Conservation (phyloP, 179 eudicot genomes). For the Beta macrorhiza region DNA sequence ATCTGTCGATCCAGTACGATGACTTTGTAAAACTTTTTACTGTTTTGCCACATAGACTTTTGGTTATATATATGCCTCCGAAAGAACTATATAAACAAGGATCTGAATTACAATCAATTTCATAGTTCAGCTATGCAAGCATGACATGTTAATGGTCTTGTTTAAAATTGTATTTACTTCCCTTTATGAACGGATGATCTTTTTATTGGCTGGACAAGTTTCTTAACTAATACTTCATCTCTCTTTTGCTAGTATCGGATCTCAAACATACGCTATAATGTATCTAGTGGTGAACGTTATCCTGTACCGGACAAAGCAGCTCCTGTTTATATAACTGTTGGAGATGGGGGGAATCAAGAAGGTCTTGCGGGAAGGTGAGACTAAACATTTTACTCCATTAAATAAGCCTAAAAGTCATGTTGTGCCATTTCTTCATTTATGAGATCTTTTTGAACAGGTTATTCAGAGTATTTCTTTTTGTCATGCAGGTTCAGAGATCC, state of each 20-base stretch:
- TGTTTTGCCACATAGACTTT: neutral
- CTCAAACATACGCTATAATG: conserved; percentile 67
- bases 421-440: neutral
- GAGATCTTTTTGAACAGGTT: neutral
- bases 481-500: conserved; percentile 79
- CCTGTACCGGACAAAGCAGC: conserved; percentile 75
- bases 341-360: conserved; percentile 98
- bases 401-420: neutral
- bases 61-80: neutral
- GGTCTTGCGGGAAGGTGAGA: conserved; percentile 78
- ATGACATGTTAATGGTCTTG: neutral
- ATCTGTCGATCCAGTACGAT: neutral
- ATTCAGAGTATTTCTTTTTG: neutral
- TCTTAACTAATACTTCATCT: neutral
- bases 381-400: neutral
- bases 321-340: conserved; percentile 86
- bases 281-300: conserved; percentile 52
- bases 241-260: conserved; percentile 62
- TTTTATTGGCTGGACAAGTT: neutral
- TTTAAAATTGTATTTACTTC: neutral
- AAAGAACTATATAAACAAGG: neutral
- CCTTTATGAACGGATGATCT: neutral
- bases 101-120: neutral
- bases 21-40: neutral
- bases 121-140: neutral